Conservation (phyloP, 139 green algal genomes). For the Chlorokybus atmophyticus region DNA sequence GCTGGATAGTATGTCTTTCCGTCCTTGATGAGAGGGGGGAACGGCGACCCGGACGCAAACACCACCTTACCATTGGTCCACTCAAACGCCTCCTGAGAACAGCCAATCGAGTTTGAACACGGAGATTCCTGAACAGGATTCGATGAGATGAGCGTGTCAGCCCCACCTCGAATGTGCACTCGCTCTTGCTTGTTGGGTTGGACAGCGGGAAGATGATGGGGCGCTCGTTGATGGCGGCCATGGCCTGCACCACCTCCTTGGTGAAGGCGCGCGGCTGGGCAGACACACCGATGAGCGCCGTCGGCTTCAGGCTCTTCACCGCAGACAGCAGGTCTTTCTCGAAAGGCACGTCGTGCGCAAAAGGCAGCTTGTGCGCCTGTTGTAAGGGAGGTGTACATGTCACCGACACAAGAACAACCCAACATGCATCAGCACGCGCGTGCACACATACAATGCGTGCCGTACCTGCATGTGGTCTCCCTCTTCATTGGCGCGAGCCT, state of each 20-base stretch:
- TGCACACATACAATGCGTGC: no score
- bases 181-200: constrained; percentile 72
- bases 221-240: constrained; percentile 33
- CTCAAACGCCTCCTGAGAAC: not conserved
- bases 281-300: constrained; percentile 21
- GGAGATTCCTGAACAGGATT: no score
- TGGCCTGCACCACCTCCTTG: constrained; percentile 16
- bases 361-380: constrained; percentile 68
- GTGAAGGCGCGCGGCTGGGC: constrained; percentile 9
- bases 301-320: constrained; percentile 16
- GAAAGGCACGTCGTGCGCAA: constrained; percentile 55
- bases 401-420: no score
- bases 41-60: constrained; percentile 71
- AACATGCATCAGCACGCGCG: no score
- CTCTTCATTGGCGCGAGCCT: constrained; percentile 9
- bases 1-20: constrained; percentile 2
- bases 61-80: constrained; percentile 46
- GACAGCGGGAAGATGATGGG: constrained; percentile 84
- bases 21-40: constrained; percentile 30
- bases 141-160: no score
- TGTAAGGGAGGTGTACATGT: no score
- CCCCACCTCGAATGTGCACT: no score
- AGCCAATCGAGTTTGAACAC: no score
- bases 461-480: no score
- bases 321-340: constrained; percentile 5